These are phyloP conservation scores for Phallus indusiatus DNA, from an alignment of 768 basidiomycete species.

Conservation along the genomic window DNA sequence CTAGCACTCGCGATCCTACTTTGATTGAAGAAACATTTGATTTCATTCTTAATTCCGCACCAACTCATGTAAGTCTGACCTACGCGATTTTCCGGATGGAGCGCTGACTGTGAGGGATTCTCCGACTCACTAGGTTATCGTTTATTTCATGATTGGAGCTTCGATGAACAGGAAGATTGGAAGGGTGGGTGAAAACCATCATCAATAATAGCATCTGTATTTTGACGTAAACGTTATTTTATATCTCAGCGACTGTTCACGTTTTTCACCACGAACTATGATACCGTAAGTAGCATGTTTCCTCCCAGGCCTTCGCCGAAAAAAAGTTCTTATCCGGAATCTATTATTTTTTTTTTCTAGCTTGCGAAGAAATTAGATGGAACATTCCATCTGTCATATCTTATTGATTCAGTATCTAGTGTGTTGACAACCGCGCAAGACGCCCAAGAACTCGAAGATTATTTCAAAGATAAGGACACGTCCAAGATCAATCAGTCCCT, in stretches of 20 bases:
- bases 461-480: slow-evolving; percentile 71
- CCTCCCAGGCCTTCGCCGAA: too few relatives aligned
- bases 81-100: too few relatives aligned
- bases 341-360: slow-evolving; percentile 22
- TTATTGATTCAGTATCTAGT: slow-evolving; percentile 25
- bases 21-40: slow-evolving; percentile 55
- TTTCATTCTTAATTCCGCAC: slow-evolving; percentile 44
- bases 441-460: slow-evolving; percentile 47
- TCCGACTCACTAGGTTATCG: slow-evolving; percentile 50
- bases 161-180: slow-evolving; percentile 46
- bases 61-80: slow-evolving; percentile 59
- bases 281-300: too few relatives aligned
- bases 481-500: slow-evolving; percentile 59
- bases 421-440: slow-evolving; percentile 62
- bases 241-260: slow-evolving; percentile 28
- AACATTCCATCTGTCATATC: slow-evolving; percentile 47
- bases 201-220: background rate
- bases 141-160: slow-evolving; percentile 55
- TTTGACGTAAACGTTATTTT: background rate
- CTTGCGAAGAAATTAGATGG: slow-evolving; percentile 62
- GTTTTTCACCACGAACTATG: slow-evolving; percentile 66
- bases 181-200: slow-evolving; percentile 16
- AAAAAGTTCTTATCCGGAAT: too few relatives aligned
- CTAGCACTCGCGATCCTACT: slow-evolving; percentile 42
- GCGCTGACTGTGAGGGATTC: too few relatives aligned